A percentile compares a stretch with the other conserved stretches of the same genome.
Evolutionary conservation across 2,329 filamentous ascomycete species (phyloP).

Genomic region (Aspergillus candidus): DNA sequence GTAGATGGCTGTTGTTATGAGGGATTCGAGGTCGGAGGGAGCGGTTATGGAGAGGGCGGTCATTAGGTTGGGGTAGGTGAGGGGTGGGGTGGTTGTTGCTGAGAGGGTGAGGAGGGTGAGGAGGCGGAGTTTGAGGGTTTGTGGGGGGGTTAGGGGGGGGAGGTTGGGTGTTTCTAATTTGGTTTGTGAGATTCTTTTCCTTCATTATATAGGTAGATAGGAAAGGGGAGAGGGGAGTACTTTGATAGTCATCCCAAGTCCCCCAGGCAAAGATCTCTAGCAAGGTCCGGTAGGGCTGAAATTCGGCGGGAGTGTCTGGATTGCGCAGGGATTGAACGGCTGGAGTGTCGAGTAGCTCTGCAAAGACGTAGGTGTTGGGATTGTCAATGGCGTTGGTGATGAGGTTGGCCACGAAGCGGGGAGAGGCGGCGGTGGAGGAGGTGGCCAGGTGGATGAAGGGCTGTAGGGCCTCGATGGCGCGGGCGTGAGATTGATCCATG

Average conservation of each 20-base stretch:
- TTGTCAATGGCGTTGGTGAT: constrained; percentile 83
- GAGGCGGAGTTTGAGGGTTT: constrained; percentile 80
- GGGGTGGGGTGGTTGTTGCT: constrained; percentile 58
- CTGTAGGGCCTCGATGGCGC: constrained; percentile 57
- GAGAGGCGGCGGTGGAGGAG: constrained; percentile 63
- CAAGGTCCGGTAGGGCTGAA: constrained; percentile 58
- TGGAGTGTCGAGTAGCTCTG: constrained; percentile 78
- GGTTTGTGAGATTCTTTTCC: constrained; percentile 1
- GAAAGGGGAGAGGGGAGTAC: constrained; percentile 28
- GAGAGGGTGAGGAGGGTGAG: constrained; percentile 75
- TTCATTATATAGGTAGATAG: not conserved
- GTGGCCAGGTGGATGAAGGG: constrained; percentile 89
- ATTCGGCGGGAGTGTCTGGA: constrained; percentile 52
- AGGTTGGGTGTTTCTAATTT: constrained; percentile 49
- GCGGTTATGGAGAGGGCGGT: constrained; percentile 60
- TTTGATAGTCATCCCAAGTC: constrained; percentile 72
- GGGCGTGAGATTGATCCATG: constrained; percentile 46
- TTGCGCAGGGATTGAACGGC: constrained; percentile 67
- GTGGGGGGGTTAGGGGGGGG: constrained; percentile 64
- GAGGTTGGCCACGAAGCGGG: constrained; percentile 77
- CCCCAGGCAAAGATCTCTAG: constrained; percentile 91
- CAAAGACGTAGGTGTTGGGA: constrained; percentile 85
- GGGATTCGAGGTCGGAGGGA: constrained; percentile 68
- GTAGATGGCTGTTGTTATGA: constrained; percentile 85
- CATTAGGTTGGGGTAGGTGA: constrained; percentile 69